These are phyloP conservation scores for Stachybotrys chartarum DNA, from an alignment of 2,329 filamentous ascomycete genomes.

Conservation along the genomic window DNA sequence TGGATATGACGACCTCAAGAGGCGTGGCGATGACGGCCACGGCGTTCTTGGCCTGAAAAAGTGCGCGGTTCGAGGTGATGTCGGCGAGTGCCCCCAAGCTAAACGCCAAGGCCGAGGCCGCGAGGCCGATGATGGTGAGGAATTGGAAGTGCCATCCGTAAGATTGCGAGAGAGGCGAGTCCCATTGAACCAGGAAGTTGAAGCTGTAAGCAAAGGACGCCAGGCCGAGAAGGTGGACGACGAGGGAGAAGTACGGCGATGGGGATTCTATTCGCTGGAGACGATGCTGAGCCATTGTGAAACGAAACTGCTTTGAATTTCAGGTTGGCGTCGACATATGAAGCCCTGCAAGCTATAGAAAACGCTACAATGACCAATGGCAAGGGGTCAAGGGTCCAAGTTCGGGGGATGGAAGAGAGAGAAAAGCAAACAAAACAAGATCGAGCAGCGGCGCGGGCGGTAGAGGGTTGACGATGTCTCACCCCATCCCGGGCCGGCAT, in stretches of 20 bases:
- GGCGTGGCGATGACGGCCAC: slow-evolving; percentile 60
- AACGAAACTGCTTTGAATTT: not conserved
- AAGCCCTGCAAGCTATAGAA: not conserved
- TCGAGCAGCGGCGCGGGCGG: too few species aligned
- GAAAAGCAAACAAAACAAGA: not conserved
- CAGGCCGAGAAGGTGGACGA: slow-evolving; percentile 51
- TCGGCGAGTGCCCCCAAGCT: slow-evolving; percentile 56
- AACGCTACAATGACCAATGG: not conserved
- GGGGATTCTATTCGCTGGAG: slow-evolving; percentile 61
- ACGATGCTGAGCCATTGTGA: slow-evolving; percentile 35
- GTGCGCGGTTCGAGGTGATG: slow-evolving; percentile 45
- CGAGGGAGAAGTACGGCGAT: slow-evolving; percentile 53
- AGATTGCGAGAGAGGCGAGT: slow-evolving; percentile 45
- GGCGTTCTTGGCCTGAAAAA: slow-evolving; percentile 62
- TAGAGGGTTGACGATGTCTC: not conserved
- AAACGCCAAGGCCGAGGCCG: slow-evolving; percentile 55
- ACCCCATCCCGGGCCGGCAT: not conserved
- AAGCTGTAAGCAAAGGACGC: slow-evolving; percentile 47
- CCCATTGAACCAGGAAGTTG: slow-evolving; percentile 40
- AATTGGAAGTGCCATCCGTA: slow-evolving; percentile 67
- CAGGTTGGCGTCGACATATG: not conserved
- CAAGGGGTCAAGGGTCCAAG: not conserved
- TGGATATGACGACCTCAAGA: slow-evolving; percentile 61
- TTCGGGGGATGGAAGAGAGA: too few species aligned
- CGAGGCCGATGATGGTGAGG: slow-evolving; percentile 66